Conservation (phyloP, 2,329 filamentous ascomycete genomes). For the Botryotinia convoluta region DNA sequence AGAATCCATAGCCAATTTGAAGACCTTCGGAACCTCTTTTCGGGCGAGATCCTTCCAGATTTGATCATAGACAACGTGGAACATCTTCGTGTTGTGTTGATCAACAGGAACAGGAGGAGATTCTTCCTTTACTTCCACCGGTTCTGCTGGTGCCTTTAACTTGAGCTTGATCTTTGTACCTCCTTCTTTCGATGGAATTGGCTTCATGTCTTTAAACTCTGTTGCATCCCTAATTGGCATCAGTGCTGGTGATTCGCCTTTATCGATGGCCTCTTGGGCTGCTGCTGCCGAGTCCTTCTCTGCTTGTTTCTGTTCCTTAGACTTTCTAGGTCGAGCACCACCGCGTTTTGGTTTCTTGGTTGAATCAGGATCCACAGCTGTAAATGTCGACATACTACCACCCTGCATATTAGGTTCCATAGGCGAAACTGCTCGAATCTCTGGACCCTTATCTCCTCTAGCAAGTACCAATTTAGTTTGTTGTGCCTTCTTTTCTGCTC, state of each 20-base stretch:
- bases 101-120: slow-evolving; percentile 39
- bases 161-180: slow-evolving; percentile 59
- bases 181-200: slow-evolving; percentile 43
- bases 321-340: slow-evolving; percentile 76
- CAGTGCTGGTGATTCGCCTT: slow-evolving; percentile 67
- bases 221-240: slow-evolving; percentile 40
- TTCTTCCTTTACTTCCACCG: slow-evolving; percentile 42
- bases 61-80: slow-evolving; percentile 95
- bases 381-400: slow-evolving; percentile 81
- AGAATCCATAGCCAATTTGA: slow-evolving; percentile 81
- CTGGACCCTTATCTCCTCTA: slow-evolving; percentile 79
- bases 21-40: slow-evolving; percentile 91
- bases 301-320: slow-evolving; percentile 80
- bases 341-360: slow-evolving; percentile 51
- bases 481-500: slow-evolving; percentile 88
- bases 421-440: slow-evolving; percentile 61
- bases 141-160: slow-evolving; percentile 39
- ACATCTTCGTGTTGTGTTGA: slow-evolving; percentile 80
- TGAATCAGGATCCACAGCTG: slow-evolving; percentile 49
- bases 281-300: slow-evolving; percentile 81
- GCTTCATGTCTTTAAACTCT: slow-evolving; percentile 21
- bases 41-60: slow-evolving; percentile 94
- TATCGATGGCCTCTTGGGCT: slow-evolving; percentile 79
- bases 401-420: slow-evolving; percentile 80
- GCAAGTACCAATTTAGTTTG: slow-evolving; percentile 85